These are phyloP conservation scores for Podospora pseudoanserina DNA, from an alignment of 495 filamentous ascomycete genomes.

Conservation along the genomic window DNA sequence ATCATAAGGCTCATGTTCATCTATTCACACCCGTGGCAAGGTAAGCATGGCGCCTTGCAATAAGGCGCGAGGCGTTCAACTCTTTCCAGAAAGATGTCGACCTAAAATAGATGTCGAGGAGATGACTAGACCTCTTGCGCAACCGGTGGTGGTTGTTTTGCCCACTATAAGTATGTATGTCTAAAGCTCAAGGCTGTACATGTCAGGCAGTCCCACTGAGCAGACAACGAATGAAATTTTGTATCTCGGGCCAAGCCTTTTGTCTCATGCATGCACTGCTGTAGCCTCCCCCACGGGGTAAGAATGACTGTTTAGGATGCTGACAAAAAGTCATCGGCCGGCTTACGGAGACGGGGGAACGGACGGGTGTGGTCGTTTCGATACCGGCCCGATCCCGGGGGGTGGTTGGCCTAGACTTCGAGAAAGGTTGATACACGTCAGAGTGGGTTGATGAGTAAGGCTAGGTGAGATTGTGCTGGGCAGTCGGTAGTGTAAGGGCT, in stretches of 20 bases:
- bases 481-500: not conserved
- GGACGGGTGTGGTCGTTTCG: not conserved
- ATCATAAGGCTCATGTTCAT: not conserved
- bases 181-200: too few relatives aligned
- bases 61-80: too few relatives aligned
- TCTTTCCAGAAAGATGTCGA: too few relatives aligned
- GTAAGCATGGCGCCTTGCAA: too few relatives aligned
- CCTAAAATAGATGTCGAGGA: too few relatives aligned
- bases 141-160: too few relatives aligned
- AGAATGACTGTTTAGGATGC: not conserved
- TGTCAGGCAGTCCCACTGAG: too few relatives aligned
- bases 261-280: not conserved
- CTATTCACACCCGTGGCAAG: too few relatives aligned
- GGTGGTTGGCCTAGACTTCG: not conserved
- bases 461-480: not conserved
- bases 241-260: not conserved
- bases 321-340: not conserved
- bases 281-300: not conserved
- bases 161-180: too few relatives aligned
- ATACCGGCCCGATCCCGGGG: not conserved
- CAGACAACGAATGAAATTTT: too few relatives aligned
- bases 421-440: not conserved
- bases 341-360: not conserved
- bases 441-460: not conserved
- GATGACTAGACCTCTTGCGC: too few relatives aligned